phyloP scores from a whole-genome alignment of 176 grass and related monocot genomes.

The maize (Zea mays) region DNA sequence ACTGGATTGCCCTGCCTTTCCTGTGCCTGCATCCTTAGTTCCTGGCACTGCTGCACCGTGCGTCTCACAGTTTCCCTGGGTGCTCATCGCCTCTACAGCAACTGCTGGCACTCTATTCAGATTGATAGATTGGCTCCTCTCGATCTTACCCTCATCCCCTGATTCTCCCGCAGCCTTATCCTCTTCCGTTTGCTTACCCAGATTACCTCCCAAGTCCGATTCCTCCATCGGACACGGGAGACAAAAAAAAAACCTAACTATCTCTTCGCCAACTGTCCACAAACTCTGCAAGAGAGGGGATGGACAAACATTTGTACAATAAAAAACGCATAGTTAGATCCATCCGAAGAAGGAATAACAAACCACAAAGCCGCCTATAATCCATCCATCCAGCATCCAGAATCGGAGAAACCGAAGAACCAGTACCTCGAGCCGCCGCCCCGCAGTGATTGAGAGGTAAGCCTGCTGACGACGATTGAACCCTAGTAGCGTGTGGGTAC shows the following conservation, averaged over 20 bases:
- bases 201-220: constrained; percentile 23
- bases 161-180: constrained; percentile 5
- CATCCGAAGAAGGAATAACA: background rate
- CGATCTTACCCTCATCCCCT: constrained; percentile 19
- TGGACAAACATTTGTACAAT: constrained; percentile 4
- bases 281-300: constrained; percentile 24
- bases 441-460: background rate
- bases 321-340: constrained; percentile 30
- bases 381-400: background rate
- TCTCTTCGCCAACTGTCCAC: background rate
- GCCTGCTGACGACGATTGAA: constrained; percentile 6
- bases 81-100: background rate
- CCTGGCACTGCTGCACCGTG: background rate
- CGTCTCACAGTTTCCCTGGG: background rate
- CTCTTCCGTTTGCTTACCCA: constrained; percentile 21
- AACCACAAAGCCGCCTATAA: background rate
- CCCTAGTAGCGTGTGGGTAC: constrained; percentile 20
- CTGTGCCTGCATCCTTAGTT: background rate
- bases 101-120: constrained; percentile 49
- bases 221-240: constrained; percentile 20
- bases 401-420: constrained; percentile 11
- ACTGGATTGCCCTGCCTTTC: constrained; percentile 9
- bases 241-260: constrained; percentile 39
- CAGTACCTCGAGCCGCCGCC: constrained; percentile 28
- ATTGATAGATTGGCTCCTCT: constrained; percentile 53